Base-by-base conservation (phyloP, 2,329 filamentous ascomycete species). In the Neurospora sp. region DNA sequence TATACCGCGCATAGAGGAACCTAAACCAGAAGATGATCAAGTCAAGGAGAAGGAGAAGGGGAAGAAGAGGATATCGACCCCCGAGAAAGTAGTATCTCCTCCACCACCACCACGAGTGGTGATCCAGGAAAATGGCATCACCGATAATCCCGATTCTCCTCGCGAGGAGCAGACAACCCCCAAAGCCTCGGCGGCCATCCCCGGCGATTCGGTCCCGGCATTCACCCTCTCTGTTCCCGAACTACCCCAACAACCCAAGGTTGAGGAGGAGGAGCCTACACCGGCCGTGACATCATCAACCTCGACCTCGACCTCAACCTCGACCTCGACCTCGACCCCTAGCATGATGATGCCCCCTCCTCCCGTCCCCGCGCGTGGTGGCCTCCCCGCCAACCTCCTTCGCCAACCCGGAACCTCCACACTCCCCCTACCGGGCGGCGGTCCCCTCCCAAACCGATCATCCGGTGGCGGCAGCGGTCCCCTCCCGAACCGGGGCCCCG, bases 81-180 rank as follows among this genome's bases (percentile, higher is more conserved):
- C 52, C 23, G 8, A 62, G 52, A 17, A 62, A 10, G 52, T 62
- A 62, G 52, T 15, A 52, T 52, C 52, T 62, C 28, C 23, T 5
- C 28, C 52, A n/a, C 52, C 19, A 13, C 43, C 52, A 62, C 13
- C 28, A 62, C 11, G 13, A 15, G 52, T 62, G 52, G 52, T 62
- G 28, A 62, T 62, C 52, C 52, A 33, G 23, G 28, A 33, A 33
- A 62, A 62, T 33, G 52, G 52, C 52, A 62, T 52, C 42, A 75
- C 78, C 40, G 78, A 79, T 5, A 68, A 38, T 66, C 38, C 68
- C 7, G 71, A 72, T 70, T 69, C 72, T 70, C 67, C 40, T 68
- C n/a, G n/a, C 33, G 78, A 75, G 39, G 74, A 82, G 66, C 83
- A 86, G 70, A 82, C 82, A 0, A 88, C 86, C 0, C 86, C 87